phyloP scores from a whole-genome alignment of 139 green algal species.

The Coccomyxa sp. region DNA sequence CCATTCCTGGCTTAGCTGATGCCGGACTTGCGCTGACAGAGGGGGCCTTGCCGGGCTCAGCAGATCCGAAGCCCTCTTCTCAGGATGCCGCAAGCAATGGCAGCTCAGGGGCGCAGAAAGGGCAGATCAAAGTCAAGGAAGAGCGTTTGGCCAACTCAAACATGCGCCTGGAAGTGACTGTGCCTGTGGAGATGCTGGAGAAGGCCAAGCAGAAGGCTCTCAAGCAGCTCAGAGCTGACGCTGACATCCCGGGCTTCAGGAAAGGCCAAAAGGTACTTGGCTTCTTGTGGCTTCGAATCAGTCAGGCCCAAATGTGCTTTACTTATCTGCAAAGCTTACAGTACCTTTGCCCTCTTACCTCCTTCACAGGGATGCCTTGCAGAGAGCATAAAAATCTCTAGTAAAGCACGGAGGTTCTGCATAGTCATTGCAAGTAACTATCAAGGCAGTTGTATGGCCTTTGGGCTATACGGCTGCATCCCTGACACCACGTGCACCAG shows the following conservation, averaged over 20 bases:
- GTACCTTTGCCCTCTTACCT: background rate
- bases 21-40: too few relatives aligned
- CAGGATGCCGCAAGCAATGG: too few relatives aligned
- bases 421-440: too few relatives aligned
- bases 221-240: constrained; percentile 3
- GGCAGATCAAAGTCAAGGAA: constrained; percentile 20
- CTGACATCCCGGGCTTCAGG: constrained; percentile 19
- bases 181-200: constrained; percentile 8
- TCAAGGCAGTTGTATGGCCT: too few relatives aligned
- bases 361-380: background rate
- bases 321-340: background rate
- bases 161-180: constrained; percentile 19
- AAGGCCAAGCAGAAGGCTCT: constrained; percentile 16
- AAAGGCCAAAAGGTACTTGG: constrained; percentile 27
- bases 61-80: too few relatives aligned
- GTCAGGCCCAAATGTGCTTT: background rate
- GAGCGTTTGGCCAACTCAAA: constrained; percentile 14
- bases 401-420: too few relatives aligned
- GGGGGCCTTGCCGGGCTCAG: too few relatives aligned
- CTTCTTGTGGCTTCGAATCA: background rate
- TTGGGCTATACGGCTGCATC: too few relatives aligned
- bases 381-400: background rate
- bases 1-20: too few relatives aligned
- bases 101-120: too few relatives aligned
- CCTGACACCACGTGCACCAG: too few relatives aligned